A percentile compares a stretch with the other conserved stretches of the same genome.
Conservation (phyloP, 352 stramenopile genomes). For the Thraustochytrium sp. region DNA sequence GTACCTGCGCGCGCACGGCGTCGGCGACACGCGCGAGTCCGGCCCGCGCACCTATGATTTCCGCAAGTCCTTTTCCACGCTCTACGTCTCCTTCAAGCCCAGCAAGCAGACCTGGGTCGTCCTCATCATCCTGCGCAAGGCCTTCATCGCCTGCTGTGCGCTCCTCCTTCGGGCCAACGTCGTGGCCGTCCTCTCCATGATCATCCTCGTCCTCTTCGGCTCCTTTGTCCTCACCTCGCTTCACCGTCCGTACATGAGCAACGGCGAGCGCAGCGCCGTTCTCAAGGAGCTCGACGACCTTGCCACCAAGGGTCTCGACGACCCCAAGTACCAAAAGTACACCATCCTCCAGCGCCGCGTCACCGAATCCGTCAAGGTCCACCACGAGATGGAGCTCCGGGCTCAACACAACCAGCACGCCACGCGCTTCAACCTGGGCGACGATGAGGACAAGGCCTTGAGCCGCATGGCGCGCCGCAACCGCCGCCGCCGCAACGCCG, state of each 20-base stretch:
- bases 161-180: slow-evolving; percentile 68
- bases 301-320: slow-evolving; percentile 19
- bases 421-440: not conserved
- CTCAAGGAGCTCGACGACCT: slow-evolving; percentile 52
- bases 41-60: slow-evolving; percentile 36
- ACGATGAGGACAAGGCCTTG: not conserved
- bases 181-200: slow-evolving; percentile 64
- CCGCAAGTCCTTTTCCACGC: slow-evolving; percentile 65
- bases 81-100: slow-evolving; percentile 80
- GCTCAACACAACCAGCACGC: not conserved
- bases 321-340: slow-evolving; percentile 9
- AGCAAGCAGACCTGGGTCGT: slow-evolving; percentile 62
- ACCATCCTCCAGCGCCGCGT: not conserved
- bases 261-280: slow-evolving; percentile 59
- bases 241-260: slow-evolving; percentile 68
- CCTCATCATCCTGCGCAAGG: slow-evolving; percentile 70
- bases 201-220: slow-evolving; percentile 67
- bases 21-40: slow-evolving; percentile 44
- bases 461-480: not conserved
- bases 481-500: not conserved
- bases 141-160: slow-evolving; percentile 61
- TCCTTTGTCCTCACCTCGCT: slow-evolving; percentile 66
- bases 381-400: not conserved
- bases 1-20: slow-evolving; percentile 47
- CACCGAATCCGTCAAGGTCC: slow-evolving; percentile 10